Percentiles rank a stretch among this genome's conserved stretches.
Evolutionary conservation across 1,139 yeast genomes (phyloP).

Genomic region (Hansenula lynferdii): DNA sequence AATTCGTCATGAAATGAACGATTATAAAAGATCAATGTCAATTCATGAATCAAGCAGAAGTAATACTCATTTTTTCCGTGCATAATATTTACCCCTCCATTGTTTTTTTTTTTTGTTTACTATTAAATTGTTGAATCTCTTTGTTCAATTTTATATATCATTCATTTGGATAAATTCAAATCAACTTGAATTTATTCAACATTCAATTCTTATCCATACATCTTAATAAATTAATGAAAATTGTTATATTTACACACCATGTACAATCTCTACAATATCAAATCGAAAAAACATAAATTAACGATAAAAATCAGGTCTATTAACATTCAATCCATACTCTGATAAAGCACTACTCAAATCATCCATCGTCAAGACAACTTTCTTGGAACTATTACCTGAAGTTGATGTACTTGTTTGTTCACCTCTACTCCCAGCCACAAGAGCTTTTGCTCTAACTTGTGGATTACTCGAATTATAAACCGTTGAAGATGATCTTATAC

Average conservation of each 20-base stretch:
- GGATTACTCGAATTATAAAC: slow-evolving; percentile 84
- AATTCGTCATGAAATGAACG: slow-evolving; percentile 24
- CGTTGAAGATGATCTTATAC: slow-evolving; percentile 81
- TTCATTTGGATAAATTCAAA: too few species aligned
- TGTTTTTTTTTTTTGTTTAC: background rate
- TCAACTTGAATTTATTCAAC: too few species aligned
- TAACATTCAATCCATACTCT: slow-evolving; percentile 89
- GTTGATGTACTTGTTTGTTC: slow-evolving; percentile 25
- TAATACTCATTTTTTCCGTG: slow-evolving; percentile 24
- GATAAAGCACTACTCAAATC: slow-evolving; percentile 82
- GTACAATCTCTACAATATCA: too few species aligned
- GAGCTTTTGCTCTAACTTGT: slow-evolving; percentile 77
- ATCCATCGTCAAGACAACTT: slow-evolving; percentile 81
- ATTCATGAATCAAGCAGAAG: slow-evolving; percentile 21
- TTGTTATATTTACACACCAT: too few species aligned
- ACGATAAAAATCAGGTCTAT: slow-evolving; percentile 91
- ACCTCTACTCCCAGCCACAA: slow-evolving; percentile 62
- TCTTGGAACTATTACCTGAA: slow-evolving; percentile 64
- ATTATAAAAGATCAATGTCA: slow-evolving; percentile 23
- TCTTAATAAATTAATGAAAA: too few species aligned
- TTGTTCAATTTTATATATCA: too few species aligned
- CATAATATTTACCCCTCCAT: too few species aligned
- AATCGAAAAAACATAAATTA: slow-evolving; percentile 28
- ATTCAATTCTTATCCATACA: too few species aligned
- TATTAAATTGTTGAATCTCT: background rate